Evolutionary conservation across 306 rosid genomes (phyloP).

Genomic region (Rosa multiflora): DNA sequence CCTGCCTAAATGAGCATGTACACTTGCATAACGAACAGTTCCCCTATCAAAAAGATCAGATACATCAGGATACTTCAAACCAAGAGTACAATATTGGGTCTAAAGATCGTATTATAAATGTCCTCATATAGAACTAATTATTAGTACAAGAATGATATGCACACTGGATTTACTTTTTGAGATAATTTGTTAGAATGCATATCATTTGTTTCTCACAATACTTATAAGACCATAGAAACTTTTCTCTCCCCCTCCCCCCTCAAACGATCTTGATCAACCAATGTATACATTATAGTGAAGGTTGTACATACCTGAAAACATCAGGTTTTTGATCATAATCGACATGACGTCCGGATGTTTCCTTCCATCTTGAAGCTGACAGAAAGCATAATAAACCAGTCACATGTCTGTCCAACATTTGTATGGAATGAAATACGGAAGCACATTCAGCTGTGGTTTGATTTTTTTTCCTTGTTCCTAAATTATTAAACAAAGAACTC

Average conservation of each 20-base stretch:
- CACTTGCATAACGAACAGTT: constrained; percentile 44
- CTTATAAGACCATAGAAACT: background rate
- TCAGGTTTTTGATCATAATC: constrained; percentile 45
- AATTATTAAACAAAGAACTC: background rate
- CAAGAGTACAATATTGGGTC: background rate
- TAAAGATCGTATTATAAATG: background rate
- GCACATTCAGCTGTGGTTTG: background rate
- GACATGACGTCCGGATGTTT: constrained; percentile 37
- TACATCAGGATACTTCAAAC: constrained; percentile 6
- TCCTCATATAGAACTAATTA: background rate
- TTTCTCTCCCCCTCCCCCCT: background rate
- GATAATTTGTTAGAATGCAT: background rate
- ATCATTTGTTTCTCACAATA: background rate
- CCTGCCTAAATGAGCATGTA: constrained; percentile 44
- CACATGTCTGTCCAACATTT: background rate
- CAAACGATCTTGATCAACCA: constrained; percentile 10
- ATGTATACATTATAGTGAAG: background rate
- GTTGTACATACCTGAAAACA: constrained; percentile 33
- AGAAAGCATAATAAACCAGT: constrained; percentile 9
- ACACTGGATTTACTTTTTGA: background rate
- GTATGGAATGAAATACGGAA: constrained; percentile 5
- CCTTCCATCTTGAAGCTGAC: constrained; percentile 39
- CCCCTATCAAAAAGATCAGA: constrained; percentile 24
- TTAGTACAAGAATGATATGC: background rate
- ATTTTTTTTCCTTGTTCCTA: background rate